phyloP scores from a whole-genome alignment of 2,329 filamentous ascomycete species.

The Bipolaris oryzae region DNA sequence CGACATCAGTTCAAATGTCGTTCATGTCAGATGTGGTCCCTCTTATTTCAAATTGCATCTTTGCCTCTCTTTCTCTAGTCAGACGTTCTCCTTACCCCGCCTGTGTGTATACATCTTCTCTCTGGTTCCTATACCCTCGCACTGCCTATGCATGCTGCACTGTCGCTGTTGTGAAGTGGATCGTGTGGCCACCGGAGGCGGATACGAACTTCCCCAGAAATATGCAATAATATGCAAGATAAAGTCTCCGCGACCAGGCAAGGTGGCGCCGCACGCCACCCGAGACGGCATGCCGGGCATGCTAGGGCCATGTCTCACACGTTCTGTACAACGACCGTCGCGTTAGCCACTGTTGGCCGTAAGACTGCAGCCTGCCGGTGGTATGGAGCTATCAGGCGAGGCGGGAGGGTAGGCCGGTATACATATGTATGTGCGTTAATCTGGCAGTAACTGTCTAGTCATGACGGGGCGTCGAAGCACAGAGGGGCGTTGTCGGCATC shows the following conservation, averaged over 20 bases:
- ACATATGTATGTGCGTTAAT: neutral
- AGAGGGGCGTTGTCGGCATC: conserved; percentile 1
- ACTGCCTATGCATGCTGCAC: conserved; percentile 18
- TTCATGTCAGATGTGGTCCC: neutral
- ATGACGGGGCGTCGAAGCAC: neutral
- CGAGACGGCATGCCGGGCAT: neutral
- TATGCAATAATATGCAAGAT: conserved; percentile 12
- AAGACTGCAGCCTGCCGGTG: conserved; percentile 1
- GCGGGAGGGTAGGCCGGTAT: neutral
- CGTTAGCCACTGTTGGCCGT: conserved; percentile 10
- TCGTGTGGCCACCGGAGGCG: conserved; percentile 22
- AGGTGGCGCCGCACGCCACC: conserved; percentile 6
- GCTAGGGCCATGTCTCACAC: conserved; percentile 15
- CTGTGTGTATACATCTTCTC: neutral
- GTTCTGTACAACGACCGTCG: conserved; percentile 14
- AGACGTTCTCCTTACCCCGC: neutral
- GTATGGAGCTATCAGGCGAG: neutral
- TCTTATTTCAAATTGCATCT: neutral
- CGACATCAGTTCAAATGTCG: conserved; percentile 8
- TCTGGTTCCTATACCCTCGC: conserved; percentile 4
- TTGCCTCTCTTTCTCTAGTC: neutral
- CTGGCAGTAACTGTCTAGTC: neutral
- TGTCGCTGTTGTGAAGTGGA: conserved; percentile 17
- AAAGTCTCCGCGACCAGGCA: conserved; percentile 24
- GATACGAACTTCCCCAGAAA: conserved; percentile 27